phyloP scores from a whole-genome alignment of 257 asterid species.

The Solanum okadae region DNA sequence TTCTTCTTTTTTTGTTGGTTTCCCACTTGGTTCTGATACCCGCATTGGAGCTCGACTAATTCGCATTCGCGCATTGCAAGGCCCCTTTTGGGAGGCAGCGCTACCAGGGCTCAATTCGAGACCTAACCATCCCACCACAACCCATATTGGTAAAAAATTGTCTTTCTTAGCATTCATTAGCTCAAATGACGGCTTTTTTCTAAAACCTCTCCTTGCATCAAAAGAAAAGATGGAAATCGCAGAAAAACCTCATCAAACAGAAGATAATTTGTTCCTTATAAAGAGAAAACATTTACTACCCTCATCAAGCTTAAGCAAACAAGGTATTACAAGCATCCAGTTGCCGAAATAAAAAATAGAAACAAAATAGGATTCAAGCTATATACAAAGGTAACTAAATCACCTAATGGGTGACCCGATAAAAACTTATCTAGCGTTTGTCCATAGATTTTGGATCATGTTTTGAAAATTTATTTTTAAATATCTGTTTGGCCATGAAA shows the following conservation, averaged over 20 bases:
- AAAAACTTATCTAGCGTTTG: not conserved
- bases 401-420: not conserved
- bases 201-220: not conserved
- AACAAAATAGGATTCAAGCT: not conserved
- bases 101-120: not conserved
- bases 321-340: not conserved
- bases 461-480: not conserved
- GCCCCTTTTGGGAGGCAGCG: accelerated
- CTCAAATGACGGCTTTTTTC: not conserved
- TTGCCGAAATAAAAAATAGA: not conserved
- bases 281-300: not conserved
- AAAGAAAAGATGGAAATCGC: not conserved
- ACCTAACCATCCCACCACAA: not conserved
- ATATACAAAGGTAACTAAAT: not conserved
- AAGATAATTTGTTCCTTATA: not conserved
- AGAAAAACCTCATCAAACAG: not conserved
- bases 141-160: not conserved
- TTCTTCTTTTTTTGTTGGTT: not conserved
- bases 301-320: not conserved
- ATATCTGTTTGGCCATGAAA: not conserved
- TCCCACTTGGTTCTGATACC: not conserved
- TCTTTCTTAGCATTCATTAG: not conserved
- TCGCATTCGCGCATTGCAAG: not conserved
- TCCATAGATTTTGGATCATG: not conserved
- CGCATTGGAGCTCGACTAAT: not conserved